Percentiles rank a stretch among this genome's conserved stretches.
These are phyloP conservation scores for Gelatoporia subvermispora DNA, from an alignment of 768 basidiomycete genomes.

Conservation along the genomic window DNA sequence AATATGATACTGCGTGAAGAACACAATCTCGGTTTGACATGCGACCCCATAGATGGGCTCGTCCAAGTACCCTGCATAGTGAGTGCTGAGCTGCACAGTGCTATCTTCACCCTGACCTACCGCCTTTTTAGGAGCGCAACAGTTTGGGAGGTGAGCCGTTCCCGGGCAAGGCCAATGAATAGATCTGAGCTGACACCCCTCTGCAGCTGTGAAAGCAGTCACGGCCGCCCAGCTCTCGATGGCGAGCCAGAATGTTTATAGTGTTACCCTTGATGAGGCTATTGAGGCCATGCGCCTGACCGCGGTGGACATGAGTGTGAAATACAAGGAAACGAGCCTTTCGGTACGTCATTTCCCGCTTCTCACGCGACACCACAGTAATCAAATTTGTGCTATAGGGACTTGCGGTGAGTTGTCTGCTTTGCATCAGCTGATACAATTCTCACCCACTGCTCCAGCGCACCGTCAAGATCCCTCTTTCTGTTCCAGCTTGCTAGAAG, in stretches of 20 bases:
- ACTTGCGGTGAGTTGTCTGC: constrained; percentile 44
- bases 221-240: constrained; percentile 94
- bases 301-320: constrained; percentile 90
- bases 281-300: constrained; percentile 94
- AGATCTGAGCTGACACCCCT: constrained; percentile 4
- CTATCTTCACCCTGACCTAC: not conserved
- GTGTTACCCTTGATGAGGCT: constrained; percentile 88
- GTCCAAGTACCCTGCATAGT: constrained; percentile 97
- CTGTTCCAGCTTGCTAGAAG: constrained; percentile 71
- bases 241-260: constrained; percentile 84
- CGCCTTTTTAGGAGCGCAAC: constrained; percentile 60
- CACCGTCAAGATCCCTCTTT: constrained; percentile 78
- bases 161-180: not conserved
- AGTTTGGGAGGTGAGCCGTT: constrained; percentile 63
- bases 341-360: constrained; percentile 48
- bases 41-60: constrained; percentile 89
- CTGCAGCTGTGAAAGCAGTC: constrained; percentile 91
- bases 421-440: constrained; percentile 7
- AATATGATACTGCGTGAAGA: constrained; percentile 37
- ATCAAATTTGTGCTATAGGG: constrained; percentile 32
- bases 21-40: constrained; percentile 85
- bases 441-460: constrained; percentile 36
- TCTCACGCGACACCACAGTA: not conserved
- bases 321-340: constrained; percentile 94
- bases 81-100: constrained; percentile 28